phyloP scores from a whole-genome alignment of 805 yeast genomes.

The Ogataea wickerhamii region DNA sequence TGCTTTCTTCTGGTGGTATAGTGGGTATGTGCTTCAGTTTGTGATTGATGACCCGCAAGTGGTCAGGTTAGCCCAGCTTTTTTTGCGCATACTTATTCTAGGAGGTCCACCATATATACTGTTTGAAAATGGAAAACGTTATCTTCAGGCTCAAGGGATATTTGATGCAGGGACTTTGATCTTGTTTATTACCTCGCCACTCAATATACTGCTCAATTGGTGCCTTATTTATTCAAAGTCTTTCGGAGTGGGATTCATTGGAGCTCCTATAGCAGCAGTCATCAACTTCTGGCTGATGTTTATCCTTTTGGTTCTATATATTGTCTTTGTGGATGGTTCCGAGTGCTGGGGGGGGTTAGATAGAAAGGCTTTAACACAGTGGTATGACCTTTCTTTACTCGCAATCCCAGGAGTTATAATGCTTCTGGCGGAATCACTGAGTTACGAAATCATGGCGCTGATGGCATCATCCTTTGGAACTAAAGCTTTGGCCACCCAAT shows the following conservation, averaged over 20 bases:
- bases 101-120: conserved; percentile 76
- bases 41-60: conserved; percentile 45
- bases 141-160: conserved; percentile 72
- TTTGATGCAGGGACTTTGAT: conserved; percentile 77
- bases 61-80: conserved; percentile 51
- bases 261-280: conserved; percentile 74
- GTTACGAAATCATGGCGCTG: conserved; percentile 55
- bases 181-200: conserved; percentile 64
- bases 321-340: conserved; percentile 54
- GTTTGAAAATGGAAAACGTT: conserved; percentile 69
- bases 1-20: conserved; percentile 58
- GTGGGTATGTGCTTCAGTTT: conserved; percentile 43
- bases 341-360: conserved; percentile 70
- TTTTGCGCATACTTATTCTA: conserved; percentile 50
- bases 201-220: conserved; percentile 65
- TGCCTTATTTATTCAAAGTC: conserved; percentile 54
- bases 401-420: conserved; percentile 53
- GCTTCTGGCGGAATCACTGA: conserved; percentile 54
- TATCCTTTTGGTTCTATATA: conserved; percentile 50
- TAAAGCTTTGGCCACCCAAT: conserved; percentile 52
- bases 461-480: conserved; percentile 52
- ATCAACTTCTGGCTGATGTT: conserved; percentile 72
- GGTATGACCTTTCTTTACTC: conserved; percentile 39
- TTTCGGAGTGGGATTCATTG: conserved; percentile 65
- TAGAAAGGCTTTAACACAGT: conserved; percentile 30